Evolutionary conservation across 805 yeast genomes (phyloP), one percentile per base, ranked within the genome.

Genomic region (Metahyphopichia silvanorum): DNA sequence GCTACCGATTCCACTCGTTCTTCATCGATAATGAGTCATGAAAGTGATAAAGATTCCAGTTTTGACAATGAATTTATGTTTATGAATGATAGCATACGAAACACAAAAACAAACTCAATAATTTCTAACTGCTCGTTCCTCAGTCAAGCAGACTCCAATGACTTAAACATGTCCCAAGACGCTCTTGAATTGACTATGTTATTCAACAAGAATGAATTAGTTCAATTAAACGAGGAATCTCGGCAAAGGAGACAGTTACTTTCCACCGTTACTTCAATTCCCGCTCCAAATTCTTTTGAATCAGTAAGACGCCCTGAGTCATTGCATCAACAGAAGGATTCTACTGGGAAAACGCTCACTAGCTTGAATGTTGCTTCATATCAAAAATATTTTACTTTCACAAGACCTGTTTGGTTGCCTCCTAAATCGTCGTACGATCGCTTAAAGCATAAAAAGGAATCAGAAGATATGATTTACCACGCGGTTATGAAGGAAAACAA

Each of bases 391-490:
- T 40, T 66, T 10, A 54, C 81, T 0, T 60, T 64, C 16, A 79
- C 88, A 0, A 58, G 91, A 33, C 88, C 85, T 16, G 55, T 69
- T 1, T 73, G 77, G 62, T 55, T 82, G 23, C 89, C 91, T 0
- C 86, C 87, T 27, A 82, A 82, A 50, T 55, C 72, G 16, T 49
- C 55, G 12, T 53, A 57, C 13, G 88, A 82, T 44, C 69, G 72
- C 12, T 33, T 53, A 18, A 74, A 68, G 38, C 89, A 82, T 48
- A 61, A 73, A 26, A 55, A 56, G 26, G 79, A 77, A 45, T 77
- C 73, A 35, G 73, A 76, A 33, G 43, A 51, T 18, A 39, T 77
- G 25, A 53, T 77, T 21, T 52, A 58, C 28, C 45, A 50, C 3
- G 76, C 77, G 10, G 43, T 75, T 1, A 44, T 55, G 14, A 44